phyloP scores from a whole-genome alignment of 1,284 basidiomycete species.

The Naganishia sp. region DNA sequence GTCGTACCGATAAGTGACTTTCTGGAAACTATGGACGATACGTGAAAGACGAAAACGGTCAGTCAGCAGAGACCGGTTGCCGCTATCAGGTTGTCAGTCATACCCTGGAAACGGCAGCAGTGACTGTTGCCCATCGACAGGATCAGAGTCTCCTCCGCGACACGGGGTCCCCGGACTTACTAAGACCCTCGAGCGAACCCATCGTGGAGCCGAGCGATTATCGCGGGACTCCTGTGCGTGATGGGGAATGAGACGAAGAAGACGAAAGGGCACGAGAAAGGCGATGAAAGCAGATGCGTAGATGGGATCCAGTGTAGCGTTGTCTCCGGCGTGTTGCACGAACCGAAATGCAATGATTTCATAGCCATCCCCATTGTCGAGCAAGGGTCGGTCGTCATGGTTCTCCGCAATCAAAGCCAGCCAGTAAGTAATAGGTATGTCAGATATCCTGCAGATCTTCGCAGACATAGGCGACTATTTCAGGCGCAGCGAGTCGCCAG shows the following conservation, averaged over 20 bases:
- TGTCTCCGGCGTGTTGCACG: too few species aligned
- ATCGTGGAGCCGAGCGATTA: slow-evolving; percentile 60
- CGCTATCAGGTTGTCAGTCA: neutral
- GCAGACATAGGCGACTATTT: too few species aligned
- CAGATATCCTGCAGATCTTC: too few species aligned
- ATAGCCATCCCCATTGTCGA: too few species aligned
- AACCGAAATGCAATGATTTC: too few species aligned
- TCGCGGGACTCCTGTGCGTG: slow-evolving; percentile 56
- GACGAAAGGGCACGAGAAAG: slow-evolving; percentile 60
- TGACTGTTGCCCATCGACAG: neutral
- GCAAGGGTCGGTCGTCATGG: too few species aligned
- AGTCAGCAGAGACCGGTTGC: neutral
- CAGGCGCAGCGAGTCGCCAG: too few species aligned
- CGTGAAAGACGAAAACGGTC: slow-evolving; percentile 35
- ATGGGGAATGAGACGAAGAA: slow-evolving; percentile 57
- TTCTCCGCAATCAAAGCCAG: too few species aligned
- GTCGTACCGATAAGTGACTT: slow-evolving; percentile 59
- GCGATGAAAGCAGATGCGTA: slow-evolving; percentile 60
- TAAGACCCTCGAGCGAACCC: slow-evolving; percentile 60
- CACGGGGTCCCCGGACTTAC: slow-evolving; percentile 39
- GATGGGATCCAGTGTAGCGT: slow-evolving; percentile 52
- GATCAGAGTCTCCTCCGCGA: slow-evolving; percentile 29
- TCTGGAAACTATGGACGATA: slow-evolving; percentile 59
- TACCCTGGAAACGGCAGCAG: slow-evolving; percentile 22
- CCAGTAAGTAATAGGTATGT: too few species aligned